Evolutionary conservation across 1,284 basidiomycete species (phyloP), one percentile per base, ranked within the genome.

Genomic region (Rugosomyces carneus): DNA sequence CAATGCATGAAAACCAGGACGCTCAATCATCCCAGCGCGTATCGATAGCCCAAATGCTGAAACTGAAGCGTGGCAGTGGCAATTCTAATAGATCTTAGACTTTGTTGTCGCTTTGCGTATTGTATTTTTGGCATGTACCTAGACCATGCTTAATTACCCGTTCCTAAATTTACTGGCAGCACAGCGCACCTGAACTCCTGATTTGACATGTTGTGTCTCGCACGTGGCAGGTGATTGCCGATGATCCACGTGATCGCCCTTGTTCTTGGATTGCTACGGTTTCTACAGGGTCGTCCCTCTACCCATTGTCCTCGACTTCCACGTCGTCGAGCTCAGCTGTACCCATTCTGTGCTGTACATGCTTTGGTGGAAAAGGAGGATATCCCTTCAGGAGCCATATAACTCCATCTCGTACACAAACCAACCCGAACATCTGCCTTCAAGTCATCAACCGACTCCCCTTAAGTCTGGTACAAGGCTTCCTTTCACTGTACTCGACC

Each of bases 1-100:
- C 89, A 3, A 89, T 92, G 76, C 90, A 93, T 58, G 73, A 82
- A 55, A 89, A 83, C 45, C 82, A 84, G 62, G 87, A 89, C 55
- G 84, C 87, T 11, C 75, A 81, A 65, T 84, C 84, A 0, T 80
- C 80, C 0, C 80, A 86, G 58, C 75, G 87, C 9, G 70, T 84
- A 45, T 88, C 85, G 29, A 60, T 71, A 40, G 64, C 66, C 11
- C 62, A 67, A 39, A 66, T 72, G 62, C 59, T 71, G 36, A 67
- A 57, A 49, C 53, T 70, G 47, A 63, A 71, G 52, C 63, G 68
- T 47, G 71, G 72, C 44, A 75, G 68, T 46, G 56, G 58, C 29
- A 31, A 11, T 53, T 50, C 11, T 52, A 26, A 26, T 26, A 50
- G 48, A 46, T 24, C 27, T 39, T 39, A 35, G 38, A 45, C 29